Base-by-base conservation (phyloP, 2,329 filamentous ascomycete species). In the Ophiocordyceps unilateralis region DNA sequence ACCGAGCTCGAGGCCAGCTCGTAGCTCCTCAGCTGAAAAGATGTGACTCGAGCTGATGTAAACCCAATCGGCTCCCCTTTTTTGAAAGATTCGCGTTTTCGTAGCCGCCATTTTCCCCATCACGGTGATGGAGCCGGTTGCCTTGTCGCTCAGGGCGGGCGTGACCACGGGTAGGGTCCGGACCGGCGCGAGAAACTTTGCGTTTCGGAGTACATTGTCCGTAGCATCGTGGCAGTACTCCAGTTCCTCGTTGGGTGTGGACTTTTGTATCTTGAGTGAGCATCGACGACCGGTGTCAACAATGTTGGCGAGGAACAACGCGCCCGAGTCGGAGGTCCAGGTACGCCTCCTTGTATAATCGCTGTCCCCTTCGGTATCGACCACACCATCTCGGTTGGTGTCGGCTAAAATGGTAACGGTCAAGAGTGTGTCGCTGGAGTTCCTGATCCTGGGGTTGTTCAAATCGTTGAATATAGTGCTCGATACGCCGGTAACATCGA, bases 241-340 rank as follows among this genome's bases (percentile, higher is more conserved):
- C 1, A 63, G 48, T 19, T 56, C 53, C 6, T 53, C 47, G 41
- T 57, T 51, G 15, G 40, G 40, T 34, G 40, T 49, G 22, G 15
- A 48, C 15, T 30, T 38, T 19, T 23, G 46, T 38, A 46, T 48
- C 19, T 28, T 24, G 8, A 43, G 45, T 0, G 55, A 53, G 47
- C 60, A 63, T 6, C 59, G 57, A 5, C 45, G 37, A 40, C 51
- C 39, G 3, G 53, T 55, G 44, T 63, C 59, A 10, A 52, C 58
- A 17, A 63, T 58, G 43, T 60, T 60, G n/a, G 60, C 50, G 1
- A 63, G 51, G 41, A 63, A 59, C 21, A 62, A 50, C n/a, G 59
- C 58, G 7, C 59, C 59, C 4, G 36, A 37, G 0, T 41, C 17
- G 3, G 47, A 38, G 1, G 51, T 52, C 53, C 53, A 56, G 19